Conservation (phyloP, 164 flowering plant genomes). For the Chimonanthus praecox region DNA sequence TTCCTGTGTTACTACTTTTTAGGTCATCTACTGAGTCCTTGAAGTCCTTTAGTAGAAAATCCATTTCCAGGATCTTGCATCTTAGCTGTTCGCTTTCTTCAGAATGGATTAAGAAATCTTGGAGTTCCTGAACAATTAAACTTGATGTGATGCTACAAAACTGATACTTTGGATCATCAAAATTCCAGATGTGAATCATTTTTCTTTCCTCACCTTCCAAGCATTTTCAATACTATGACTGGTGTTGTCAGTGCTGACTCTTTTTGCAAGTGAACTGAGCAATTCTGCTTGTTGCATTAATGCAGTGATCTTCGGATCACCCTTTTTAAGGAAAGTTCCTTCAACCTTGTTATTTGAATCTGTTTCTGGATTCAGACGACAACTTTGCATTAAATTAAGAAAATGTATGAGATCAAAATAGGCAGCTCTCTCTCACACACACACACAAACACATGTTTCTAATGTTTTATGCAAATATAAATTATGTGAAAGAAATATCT, state of each 20-base stretch:
- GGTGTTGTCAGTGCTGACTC: constrained; percentile 66
- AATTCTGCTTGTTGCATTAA: constrained; percentile 90
- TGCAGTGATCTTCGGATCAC: constrained; percentile 79
- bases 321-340: constrained; percentile 71
- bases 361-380: constrained; percentile 22
- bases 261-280: constrained; percentile 80
- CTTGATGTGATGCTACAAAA: not conserved
- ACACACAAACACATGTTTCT: not conserved
- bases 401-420: not conserved
- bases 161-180: not conserved
- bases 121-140: constrained; percentile 56
- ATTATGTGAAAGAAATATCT: not conserved
- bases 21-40: constrained; percentile 61
- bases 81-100: constrained; percentile 44
- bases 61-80: constrained; percentile 36
- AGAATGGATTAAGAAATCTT: constrained; percentile 55
- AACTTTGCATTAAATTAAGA: not conserved
- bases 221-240: constrained; percentile 89
- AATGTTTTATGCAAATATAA: constrained; percentile 2
- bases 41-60: constrained; percentile 52
- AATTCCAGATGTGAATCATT: not conserved
- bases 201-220: constrained; percentile 66
- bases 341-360: constrained; percentile 35
- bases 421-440: not conserved
- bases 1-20: constrained; percentile 45